A percentile compares a stretch with the other conserved stretches of the same genome.
Conservation (phyloP, 2,329 filamentous ascomycete species). For the Phaeosphaeriaceae sp. region DNA sequence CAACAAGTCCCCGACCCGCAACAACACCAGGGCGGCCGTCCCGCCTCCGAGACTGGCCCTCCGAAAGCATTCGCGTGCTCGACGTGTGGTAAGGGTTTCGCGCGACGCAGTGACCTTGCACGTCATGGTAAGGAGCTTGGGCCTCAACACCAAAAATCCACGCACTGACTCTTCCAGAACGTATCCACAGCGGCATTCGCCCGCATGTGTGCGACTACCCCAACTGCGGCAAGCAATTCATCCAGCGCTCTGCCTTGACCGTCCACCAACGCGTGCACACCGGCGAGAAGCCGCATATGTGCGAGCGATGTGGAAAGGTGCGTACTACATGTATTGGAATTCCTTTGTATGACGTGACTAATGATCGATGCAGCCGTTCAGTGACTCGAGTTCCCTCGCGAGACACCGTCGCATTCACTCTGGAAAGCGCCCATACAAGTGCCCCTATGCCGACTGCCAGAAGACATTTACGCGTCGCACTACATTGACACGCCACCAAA, state of each 20-base stretch:
- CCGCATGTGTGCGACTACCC: conserved; percentile 93
- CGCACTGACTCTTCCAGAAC: conserved; percentile 67
- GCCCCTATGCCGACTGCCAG: conserved; percentile 95
- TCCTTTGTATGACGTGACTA: conserved; percentile 18
- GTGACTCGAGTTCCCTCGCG: conserved; percentile 92
- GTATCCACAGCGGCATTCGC: conserved; percentile 89
- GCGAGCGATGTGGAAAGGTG: conserved; percentile 95
- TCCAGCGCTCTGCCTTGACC: conserved; percentile 92
- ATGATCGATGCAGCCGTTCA: conserved; percentile 75
- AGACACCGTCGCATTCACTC: conserved; percentile 94
- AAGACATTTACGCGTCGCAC: conserved; percentile 98
- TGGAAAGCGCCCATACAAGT: conserved; percentile 95
- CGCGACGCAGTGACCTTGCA: conserved; percentile 89
- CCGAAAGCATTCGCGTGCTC: conserved; percentile 87
- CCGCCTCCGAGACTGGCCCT: conserved; percentile 57
- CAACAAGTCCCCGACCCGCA: conserved; percentile 46
- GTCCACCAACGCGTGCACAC: conserved; percentile 96
- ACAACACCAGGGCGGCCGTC: conserved; percentile 53
- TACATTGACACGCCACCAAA: conserved; percentile 93
- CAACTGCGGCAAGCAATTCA: conserved; percentile 93
- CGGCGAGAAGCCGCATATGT: conserved; percentile 98
- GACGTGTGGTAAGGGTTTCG: conserved; percentile 90
- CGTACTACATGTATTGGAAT: conserved; percentile 26
- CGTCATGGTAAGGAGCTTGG: conserved; percentile 78
- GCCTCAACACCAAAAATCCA: conserved; percentile 34